phyloP scores from a whole-genome alignment of 1,139 yeast genomes.

The Pichia sp. region DNA sequence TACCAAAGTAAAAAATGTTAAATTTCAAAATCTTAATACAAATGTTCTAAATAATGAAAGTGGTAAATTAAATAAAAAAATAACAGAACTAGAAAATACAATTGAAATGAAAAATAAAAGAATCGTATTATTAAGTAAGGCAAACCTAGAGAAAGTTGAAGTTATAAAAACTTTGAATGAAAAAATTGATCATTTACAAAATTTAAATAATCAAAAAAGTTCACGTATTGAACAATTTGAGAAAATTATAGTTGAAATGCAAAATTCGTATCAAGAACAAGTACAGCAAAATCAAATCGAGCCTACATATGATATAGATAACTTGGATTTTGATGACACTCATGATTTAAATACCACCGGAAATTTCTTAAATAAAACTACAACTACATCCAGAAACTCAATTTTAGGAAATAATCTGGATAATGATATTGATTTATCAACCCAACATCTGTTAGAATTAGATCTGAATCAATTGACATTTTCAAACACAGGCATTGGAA shows the following conservation, averaged over 20 bases:
- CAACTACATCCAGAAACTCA: neutral
- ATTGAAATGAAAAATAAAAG: constrained; percentile 8
- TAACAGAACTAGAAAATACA: constrained; percentile 1
- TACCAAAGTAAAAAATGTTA: neutral
- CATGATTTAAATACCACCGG: neutral
- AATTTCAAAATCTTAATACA: neutral
- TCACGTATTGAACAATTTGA: constrained; percentile 6
- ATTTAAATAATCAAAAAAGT: constrained; percentile 1
- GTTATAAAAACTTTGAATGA: constrained; percentile 3
- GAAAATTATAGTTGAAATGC: constrained; percentile 3
- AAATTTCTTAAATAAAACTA: neutral
- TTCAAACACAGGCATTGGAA: neutral
- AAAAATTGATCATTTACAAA: constrained; percentile 2
- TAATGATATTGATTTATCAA: constrained; percentile 6
- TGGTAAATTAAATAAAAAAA: neutral
- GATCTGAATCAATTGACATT: constrained; percentile 4
- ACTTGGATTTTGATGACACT: neutral
- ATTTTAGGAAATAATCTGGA: neutral
- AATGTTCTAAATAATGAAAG: neutral
- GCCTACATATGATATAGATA: neutral
- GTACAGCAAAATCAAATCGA: neutral
- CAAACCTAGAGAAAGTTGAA: constrained; percentile 4
- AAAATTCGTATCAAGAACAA: neutral
- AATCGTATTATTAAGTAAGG: constrained; percentile 7
- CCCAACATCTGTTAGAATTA: constrained; percentile 11